Percentiles rank a stretch among this genome's conserved stretches.
These are phyloP conservation scores for Verticillium nonalfalfae DNA, from an alignment of 2,329 filamentous ascomycete species.

Conservation along the genomic window DNA sequence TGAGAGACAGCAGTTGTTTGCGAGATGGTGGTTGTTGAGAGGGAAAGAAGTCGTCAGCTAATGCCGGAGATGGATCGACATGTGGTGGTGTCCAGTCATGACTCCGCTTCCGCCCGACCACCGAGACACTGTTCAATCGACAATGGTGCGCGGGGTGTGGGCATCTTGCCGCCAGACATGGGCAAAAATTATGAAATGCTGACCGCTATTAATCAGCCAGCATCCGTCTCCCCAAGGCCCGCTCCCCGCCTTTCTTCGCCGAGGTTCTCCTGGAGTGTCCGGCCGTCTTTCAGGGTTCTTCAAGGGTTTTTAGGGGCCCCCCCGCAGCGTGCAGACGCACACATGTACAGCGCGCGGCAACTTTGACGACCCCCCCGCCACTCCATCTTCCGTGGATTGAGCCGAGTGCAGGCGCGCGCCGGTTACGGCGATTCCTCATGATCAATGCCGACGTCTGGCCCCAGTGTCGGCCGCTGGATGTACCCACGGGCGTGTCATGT, in stretches of 20 bases:
- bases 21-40: background rate
- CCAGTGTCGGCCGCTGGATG: too few relatives aligned
- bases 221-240: background rate
- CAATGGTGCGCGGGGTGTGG: background rate
- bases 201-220: constrained; percentile 2
- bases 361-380: too few relatives aligned
- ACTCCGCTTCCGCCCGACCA: background rate
- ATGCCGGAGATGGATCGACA: background rate
- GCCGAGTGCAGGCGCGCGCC: background rate
- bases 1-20: background rate
- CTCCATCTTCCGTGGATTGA: background rate
- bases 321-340: background rate
- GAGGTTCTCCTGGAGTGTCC: background rate
- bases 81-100: background rate
- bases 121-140: background rate
- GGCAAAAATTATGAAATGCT: background rate
- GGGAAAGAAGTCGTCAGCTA: background rate
- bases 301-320: background rate
- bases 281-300: background rate
- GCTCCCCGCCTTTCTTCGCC: background rate
- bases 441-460: background rate
- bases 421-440: background rate
- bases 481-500: background rate
- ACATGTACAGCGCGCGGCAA: constrained; percentile 1
- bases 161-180: background rate